Evolutionary conservation across 805 yeast species (phyloP).

Genomic region (Priceomyces medius): DNA sequence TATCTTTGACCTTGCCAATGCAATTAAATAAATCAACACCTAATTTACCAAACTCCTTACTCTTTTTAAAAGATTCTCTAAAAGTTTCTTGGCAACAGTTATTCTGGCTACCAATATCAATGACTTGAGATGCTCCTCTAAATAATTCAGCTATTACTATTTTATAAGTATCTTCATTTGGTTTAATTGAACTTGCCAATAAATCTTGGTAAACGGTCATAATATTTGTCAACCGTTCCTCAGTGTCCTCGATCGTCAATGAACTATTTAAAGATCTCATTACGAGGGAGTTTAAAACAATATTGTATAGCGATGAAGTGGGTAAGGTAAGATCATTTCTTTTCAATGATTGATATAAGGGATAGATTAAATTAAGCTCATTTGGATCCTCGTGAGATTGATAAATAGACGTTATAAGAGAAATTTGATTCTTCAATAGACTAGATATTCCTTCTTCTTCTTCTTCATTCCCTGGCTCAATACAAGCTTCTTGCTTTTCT

Average conservation of each 20-base stretch:
- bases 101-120: slow-evolving; percentile 39
- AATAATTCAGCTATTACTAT: slow-evolving; percentile 49
- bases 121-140: slow-evolving; percentile 41
- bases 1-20: slow-evolving; percentile 38
- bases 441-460: slow-evolving; percentile 4
- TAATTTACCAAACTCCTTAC: slow-evolving; percentile 43
- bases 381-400: slow-evolving; percentile 14
- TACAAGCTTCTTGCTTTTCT: not conserved
- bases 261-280: slow-evolving; percentile 47
- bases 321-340: slow-evolving; percentile 45
- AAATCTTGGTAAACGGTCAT: slow-evolving; percentile 69
- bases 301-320: slow-evolving; percentile 50
- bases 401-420: slow-evolving; percentile 18
- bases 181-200: slow-evolving; percentile 45
- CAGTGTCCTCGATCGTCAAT: slow-evolving; percentile 38
- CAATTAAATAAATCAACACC: slow-evolving; percentile 47
- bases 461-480: not conserved
- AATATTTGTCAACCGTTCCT: slow-evolving; percentile 59
- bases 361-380: slow-evolving; percentile 36
- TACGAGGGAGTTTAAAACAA: slow-evolving; percentile 54
- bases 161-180: slow-evolving; percentile 54
- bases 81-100: slow-evolving; percentile 51
- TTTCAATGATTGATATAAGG: slow-evolving; percentile 40
- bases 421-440: slow-evolving; percentile 20
- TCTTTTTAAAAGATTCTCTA: slow-evolving; percentile 46